Conservation (phyloP, 2,329 filamentous ascomycete genomes). For the Penicillium sp. region DNA sequence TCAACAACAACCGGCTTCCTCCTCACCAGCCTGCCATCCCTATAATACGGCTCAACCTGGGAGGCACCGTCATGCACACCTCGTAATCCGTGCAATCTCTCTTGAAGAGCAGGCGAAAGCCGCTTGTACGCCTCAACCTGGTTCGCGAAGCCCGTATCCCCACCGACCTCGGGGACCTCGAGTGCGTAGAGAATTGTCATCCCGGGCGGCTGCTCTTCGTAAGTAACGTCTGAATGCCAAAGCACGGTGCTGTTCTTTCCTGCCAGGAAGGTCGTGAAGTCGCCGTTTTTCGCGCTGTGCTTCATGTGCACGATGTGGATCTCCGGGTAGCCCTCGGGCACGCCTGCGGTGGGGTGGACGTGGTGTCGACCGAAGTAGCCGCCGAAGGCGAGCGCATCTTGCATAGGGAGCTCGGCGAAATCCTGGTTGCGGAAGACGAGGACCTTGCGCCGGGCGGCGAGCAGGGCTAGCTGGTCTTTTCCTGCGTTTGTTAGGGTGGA, state of each 20-base stretch:
- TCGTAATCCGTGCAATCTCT: not conserved
- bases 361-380: slow-evolving; percentile 3
- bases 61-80: not conserved
- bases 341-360: not conserved
- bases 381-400: not conserved
- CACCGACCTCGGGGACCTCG: not conserved
- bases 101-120: not conserved
- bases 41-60: not conserved
- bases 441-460: slow-evolving; percentile 1
- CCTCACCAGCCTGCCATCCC: not conserved
- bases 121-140: not conserved
- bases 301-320: not conserved
- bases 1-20: not conserved
- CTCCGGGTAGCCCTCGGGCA: not conserved
- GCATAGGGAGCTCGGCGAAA: not conserved
- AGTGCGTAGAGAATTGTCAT: slow-evolving; percentile 9
- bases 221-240: slow-evolving; percentile 11
- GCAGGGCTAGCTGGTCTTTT: slow-evolving; percentile 3
- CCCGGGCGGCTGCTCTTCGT: slow-evolving; percentile 1
- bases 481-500: not conserved
- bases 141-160: not conserved
- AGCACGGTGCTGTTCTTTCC: slow-evolving; percentile 1
- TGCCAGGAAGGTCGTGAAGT: not conserved
- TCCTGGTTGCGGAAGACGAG: slow-evolving; percentile 8
- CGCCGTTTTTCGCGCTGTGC: not conserved